Evolutionary conservation across 768 basidiomycete genomes (phyloP), one percentile per base, ranked within the genome.

Genomic region (Amanita rubescens): DNA sequence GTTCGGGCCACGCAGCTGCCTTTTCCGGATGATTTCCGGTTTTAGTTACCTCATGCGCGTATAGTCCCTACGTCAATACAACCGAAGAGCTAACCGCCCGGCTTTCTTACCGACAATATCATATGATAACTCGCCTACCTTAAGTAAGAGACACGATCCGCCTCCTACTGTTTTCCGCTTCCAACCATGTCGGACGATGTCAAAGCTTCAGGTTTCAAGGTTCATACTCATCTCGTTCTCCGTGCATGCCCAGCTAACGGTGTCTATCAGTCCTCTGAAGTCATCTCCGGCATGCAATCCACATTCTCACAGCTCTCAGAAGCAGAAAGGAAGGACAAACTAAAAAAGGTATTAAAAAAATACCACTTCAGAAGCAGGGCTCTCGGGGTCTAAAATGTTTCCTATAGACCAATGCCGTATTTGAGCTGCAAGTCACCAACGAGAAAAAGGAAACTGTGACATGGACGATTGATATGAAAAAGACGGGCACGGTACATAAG

Each of bases 381-480:
- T 41, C 51, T 54, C 44, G 44, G n/a, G 43, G 38, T 2, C n/a
- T 49, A 43, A 43, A 53, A 25, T 17, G 34, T 15, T 35, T 5
- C 30, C 47, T n/a, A n/a, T n/a, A 91, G 92, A 87, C 85, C 47
- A 91, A 89, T 61, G 92, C 89, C 57, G 81, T 94, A 63, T 94
- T 96, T 66, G 86, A 93, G 67, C 73, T 96, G 38, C 80, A 82
- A 49, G 78, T 95, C 59, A 81, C 83, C 66, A 91, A 93, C 63
- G 76, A 69, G 25, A 73, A 78, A 14, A 86, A 85, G 55, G 75
- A 87, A 67, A 82, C 82, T 57, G 87, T 73, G 17, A 76, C 76
- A 42, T 96, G 92, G 92, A 94, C 92, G 6, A 90, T 97, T 60
- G 94, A 97, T 75, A 63, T 95, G 64, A 96, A 97, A 80, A 86